Base-by-base conservation (phyloP, 2,329 filamentous ascomycete genomes). In the Talaromyces funiculosus region DNA sequence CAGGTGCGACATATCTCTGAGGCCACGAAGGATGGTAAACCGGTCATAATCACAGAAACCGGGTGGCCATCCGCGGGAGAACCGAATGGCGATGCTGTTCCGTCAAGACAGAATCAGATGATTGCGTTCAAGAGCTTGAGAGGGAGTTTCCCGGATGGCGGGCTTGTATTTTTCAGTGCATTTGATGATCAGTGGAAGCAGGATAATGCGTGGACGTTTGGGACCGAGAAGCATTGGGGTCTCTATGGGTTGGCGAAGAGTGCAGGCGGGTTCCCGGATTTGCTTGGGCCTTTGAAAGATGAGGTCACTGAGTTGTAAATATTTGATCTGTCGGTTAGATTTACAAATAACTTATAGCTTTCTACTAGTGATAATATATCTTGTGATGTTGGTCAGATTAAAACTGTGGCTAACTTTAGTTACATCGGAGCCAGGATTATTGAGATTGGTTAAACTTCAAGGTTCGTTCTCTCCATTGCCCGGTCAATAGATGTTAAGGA, bases 151-250 rank as follows among this genome's bases (percentile, higher is more conserved):
- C 68, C 76, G 0, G 71, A 72, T 3, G 65, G 67, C 59, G 61
- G 63, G 3, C 68, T 93, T 45, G 82, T 92, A 65, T 77, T 95
- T 22, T 93, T 94, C 76, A 89, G 87, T 29, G 87, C 89, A 3
- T 93, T 87, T 77, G 88, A 96, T 73, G 88, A 91, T 63, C 68
- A 80, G 55, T 96, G 91, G 90, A 96, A 95, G 81, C 72, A 77
- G 42, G 82, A 89, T 65, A 81, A 77, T 57, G 72, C 78, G 2
- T 79, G 73, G 22, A 88, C 88, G 1, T 90, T 87, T 73, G 82
- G 84, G 61, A 84, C 89, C 2, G 91, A 96, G 77, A 83, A 86
- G 72, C 91, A 81, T 75, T 94, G 90, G 89, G 91, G 90, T 14
- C 51, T 66, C 37, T 49, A 54, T n/a, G 51, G 43, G 10, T 59